Conservation (phyloP, 2,329 filamentous ascomycete species). For the Fusarium graminum region DNA sequence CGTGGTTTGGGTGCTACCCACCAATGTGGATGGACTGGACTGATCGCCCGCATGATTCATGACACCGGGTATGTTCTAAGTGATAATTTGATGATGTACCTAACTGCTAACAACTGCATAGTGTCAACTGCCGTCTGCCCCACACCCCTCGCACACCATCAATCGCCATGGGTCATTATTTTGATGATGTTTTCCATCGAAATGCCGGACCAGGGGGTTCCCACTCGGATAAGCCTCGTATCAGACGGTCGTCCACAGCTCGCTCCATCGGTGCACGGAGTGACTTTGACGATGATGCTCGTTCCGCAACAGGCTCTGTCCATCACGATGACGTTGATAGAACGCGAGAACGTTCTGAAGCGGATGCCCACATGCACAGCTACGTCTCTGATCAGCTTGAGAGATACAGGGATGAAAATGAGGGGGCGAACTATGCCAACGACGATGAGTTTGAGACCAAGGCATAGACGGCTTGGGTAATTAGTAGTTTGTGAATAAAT, state of each 20-base stretch:
- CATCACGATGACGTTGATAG: constrained; percentile 58
- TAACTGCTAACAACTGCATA: constrained; percentile 61
- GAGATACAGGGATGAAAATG: constrained; percentile 66
- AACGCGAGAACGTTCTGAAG: constrained; percentile 63
- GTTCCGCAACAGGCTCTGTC: constrained; percentile 52
- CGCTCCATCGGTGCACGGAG: constrained; percentile 87
- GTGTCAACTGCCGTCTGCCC: constrained; percentile 88
- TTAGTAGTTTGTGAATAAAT: constrained; percentile 4
- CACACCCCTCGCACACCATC: constrained; percentile 92
- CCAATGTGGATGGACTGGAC: constrained; percentile 95
- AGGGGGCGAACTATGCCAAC: constrained; percentile 45
- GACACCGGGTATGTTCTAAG: constrained; percentile 83
- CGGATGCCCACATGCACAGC: constrained; percentile 78
- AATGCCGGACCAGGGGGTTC: constrained; percentile 54
- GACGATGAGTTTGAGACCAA: constrained; percentile 64
- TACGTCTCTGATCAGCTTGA: constrained; percentile 87
- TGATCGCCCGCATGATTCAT: constrained; percentile 97
- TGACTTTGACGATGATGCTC: constrained; percentile 72
- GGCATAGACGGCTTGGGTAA: constrained; percentile 40
- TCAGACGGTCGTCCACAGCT: constrained; percentile 83
- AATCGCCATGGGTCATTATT: constrained; percentile 89
- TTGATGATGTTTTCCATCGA: constrained; percentile 85
- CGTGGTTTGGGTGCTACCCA: constrained; percentile 92
- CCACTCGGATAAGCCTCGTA: constrained; percentile 61
- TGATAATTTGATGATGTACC: neutral